A percentile compares a stretch with the other conserved stretches of the same genome.
These are phyloP conservation scores for Quaeritorhiza haematococci DNA, from an alignment of 371 early-diverging fungal genomes.

Conservation along the genomic window DNA sequence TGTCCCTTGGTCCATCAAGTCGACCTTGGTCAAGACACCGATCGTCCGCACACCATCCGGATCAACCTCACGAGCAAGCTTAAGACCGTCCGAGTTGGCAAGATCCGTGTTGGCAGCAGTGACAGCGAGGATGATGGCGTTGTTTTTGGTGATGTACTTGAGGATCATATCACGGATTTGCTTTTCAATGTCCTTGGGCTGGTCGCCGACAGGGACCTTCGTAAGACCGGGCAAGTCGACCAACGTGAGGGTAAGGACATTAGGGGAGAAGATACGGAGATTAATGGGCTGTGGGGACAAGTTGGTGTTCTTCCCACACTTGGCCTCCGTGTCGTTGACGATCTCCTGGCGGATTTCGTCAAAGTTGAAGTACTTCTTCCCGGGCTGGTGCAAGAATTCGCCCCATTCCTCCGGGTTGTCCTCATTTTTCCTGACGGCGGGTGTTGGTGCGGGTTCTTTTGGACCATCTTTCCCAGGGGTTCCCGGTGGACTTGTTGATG, in stretches of 20 bases:
- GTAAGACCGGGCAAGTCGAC: slow-evolving; percentile 98
- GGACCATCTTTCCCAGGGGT: slow-evolving; percentile 7
- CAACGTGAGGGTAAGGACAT: slow-evolving; percentile 94
- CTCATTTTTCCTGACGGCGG: slow-evolving; percentile 16
- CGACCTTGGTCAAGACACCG: slow-evolving; percentile 98
- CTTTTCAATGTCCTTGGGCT: slow-evolving; percentile 97
- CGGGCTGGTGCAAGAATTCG: slow-evolving; percentile 92
- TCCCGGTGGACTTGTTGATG: too few relatives aligned
- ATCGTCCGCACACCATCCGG: slow-evolving; percentile 97
- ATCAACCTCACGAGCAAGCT: slow-evolving; percentile 94
- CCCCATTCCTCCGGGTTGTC: slow-evolving; percentile 89
- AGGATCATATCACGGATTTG: slow-evolving; percentile 95
- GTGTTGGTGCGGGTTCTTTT: not conserved
- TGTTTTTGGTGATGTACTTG: slow-evolving; percentile 91
- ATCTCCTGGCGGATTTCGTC: slow-evolving; percentile 92
- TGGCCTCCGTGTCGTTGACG: slow-evolving; percentile 84
- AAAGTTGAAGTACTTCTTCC: slow-evolving; percentile 88
- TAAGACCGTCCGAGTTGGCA: slow-evolving; percentile 98
- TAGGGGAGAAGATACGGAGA: slow-evolving; percentile 88
- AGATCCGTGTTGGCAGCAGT: slow-evolving; percentile 97
- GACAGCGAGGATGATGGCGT: slow-evolving; percentile 96
- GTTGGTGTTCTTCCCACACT: slow-evolving; percentile 72
- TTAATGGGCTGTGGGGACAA: slow-evolving; percentile 94
- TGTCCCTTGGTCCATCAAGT: slow-evolving; percentile 99
- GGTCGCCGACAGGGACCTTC: slow-evolving; percentile 96